A percentile compares a stretch with the other conserved stretches of the same genome.
These are phyloP conservation scores for Epichloe bromicola DNA, from an alignment of 2,329 filamentous ascomycete genomes.

Conservation along the genomic window DNA sequence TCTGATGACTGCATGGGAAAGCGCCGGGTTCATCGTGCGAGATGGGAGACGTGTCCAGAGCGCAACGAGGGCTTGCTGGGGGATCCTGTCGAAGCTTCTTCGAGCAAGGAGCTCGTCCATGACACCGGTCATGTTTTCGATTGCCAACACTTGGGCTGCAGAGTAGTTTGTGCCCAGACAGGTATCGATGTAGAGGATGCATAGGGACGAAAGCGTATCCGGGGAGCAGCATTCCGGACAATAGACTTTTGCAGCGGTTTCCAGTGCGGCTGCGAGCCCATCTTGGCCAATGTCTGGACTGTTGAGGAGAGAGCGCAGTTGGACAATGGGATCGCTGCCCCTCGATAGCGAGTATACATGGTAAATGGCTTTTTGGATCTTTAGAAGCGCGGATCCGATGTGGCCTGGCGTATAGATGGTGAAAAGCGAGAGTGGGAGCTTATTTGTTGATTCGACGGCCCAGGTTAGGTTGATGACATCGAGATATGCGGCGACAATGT, in stretches of 20 bases:
- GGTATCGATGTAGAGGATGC: slow-evolving; percentile 29
- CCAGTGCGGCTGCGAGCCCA: slow-evolving; percentile 24
- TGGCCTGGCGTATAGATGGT: slow-evolving; percentile 9
- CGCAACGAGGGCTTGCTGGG: slow-evolving; percentile 19
- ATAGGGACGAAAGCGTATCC: slow-evolving; percentile 20
- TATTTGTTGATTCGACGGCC: slow-evolving; percentile 15
- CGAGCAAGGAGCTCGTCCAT: slow-evolving; percentile 28
- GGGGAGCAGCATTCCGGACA: slow-evolving; percentile 14
- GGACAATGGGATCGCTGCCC: slow-evolving; percentile 10
- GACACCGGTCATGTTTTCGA: slow-evolving; percentile 33
- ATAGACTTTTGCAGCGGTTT: slow-evolving; percentile 19
- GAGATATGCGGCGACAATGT: slow-evolving; percentile 32
- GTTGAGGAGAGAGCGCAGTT: slow-evolving; percentile 17
- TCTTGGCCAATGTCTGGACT: slow-evolving; percentile 18
- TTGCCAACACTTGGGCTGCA: slow-evolving; percentile 33
- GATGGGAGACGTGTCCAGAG: slow-evolving; percentile 28
- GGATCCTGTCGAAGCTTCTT: slow-evolving; percentile 16
- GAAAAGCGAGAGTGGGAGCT: slow-evolving; percentile 10
- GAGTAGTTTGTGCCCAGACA: slow-evolving; percentile 24
- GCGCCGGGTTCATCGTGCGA: slow-evolving; percentile 31
- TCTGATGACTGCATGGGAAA: slow-evolving; percentile 36
- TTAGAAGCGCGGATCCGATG: slow-evolving; percentile 24
- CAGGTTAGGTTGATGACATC: slow-evolving; percentile 32
- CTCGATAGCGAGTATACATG: slow-evolving; percentile 22
- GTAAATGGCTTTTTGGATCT: slow-evolving; percentile 24